phyloP scores from a whole-genome alignment of 805 yeast genomes.

The Starmera caribaea region DNA sequence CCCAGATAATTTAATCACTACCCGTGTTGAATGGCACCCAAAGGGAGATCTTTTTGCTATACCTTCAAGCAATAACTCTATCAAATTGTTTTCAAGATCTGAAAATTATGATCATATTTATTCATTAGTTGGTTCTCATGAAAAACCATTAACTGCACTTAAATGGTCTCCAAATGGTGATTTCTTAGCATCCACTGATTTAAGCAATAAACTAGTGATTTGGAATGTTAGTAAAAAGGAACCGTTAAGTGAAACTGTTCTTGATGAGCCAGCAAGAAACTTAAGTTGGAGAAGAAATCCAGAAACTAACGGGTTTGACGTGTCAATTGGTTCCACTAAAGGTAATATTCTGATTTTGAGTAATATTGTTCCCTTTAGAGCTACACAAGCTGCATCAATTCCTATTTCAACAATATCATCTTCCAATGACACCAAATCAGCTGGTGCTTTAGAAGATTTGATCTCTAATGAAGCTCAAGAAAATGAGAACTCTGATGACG shows the following conservation, averaged over 20 bases:
- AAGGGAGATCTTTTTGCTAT: slow-evolving; percentile 61
- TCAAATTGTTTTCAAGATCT: slow-evolving; percentile 29
- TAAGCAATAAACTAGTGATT: slow-evolving; percentile 40
- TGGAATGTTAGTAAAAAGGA: slow-evolving; percentile 40
- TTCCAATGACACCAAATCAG: slow-evolving; percentile 2
- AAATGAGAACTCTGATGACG: slow-evolving; percentile 17
- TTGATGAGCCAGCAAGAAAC: slow-evolving; percentile 19
- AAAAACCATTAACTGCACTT: slow-evolving; percentile 23
- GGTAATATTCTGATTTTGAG: slow-evolving; percentile 29
- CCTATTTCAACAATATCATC: neutral
- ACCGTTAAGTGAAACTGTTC: slow-evolving; percentile 22
- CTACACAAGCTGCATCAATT: neutral
- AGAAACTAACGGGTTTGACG: slow-evolving; percentile 12
- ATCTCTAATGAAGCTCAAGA: slow-evolving; percentile 21
- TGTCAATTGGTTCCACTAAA: slow-evolving; percentile 26
- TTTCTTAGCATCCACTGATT: slow-evolving; percentile 47
- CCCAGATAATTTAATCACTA: slow-evolving; percentile 33
- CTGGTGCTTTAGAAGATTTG: slow-evolving; percentile 4
- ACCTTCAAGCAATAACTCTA: slow-evolving; percentile 41
- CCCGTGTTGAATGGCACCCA: slow-evolving; percentile 62
- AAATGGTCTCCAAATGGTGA: slow-evolving; percentile 55
- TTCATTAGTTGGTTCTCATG: slow-evolving; percentile 17
- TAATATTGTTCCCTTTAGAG: slow-evolving; percentile 16
- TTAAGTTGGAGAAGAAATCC: slow-evolving; percentile 25
- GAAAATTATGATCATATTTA: slow-evolving; percentile 7